These are phyloP conservation scores for Gamsiella multidivaricata DNA, from an alignment of 192 early-diverging fungal genomes.

Conservation along the genomic window DNA sequence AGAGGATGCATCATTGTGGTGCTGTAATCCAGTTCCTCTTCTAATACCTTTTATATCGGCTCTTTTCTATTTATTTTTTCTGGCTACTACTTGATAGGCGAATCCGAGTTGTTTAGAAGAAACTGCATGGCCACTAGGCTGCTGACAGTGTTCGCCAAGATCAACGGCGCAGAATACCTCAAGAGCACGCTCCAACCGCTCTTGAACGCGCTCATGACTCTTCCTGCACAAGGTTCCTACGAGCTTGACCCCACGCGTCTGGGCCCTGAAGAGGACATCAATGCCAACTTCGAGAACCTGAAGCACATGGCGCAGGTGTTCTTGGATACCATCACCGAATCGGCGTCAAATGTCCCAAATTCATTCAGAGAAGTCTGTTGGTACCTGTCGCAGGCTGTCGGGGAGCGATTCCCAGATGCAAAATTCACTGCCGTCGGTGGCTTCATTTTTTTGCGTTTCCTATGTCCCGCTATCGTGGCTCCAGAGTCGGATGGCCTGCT, in stretches of 20 bases:
- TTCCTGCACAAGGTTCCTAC: constrained; percentile 79
- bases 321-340: constrained; percentile 86
- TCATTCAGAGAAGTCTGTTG: constrained; percentile 85
- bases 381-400: constrained; percentile 81
- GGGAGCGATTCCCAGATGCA: constrained; percentile 84
- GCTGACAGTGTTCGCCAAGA: constrained; percentile 85
- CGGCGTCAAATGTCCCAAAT: constrained; percentile 75
- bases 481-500: constrained; percentile 88
- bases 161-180: constrained; percentile 84
- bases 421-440: constrained; percentile 91
- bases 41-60: no score
- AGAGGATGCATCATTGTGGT: no score
- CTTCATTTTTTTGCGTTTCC: constrained; percentile 95
- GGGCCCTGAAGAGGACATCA: constrained; percentile 69
- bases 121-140: constrained; percentile 93
- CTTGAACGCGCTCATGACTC: constrained; percentile 73
- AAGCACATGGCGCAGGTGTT: constrained; percentile 78
- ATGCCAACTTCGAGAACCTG: constrained; percentile 83
- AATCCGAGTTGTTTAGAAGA: constrained; percentile 89
- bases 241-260: constrained; percentile 90
- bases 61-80: not conserved
- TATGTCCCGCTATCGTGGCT: constrained; percentile 94
- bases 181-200: constrained; percentile 83
- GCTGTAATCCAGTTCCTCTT: no score
- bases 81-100: constrained; percentile 54